Conservation (phyloP, 495 filamentous ascomycete genomes). For the Trichocladium antarcticum region DNA sequence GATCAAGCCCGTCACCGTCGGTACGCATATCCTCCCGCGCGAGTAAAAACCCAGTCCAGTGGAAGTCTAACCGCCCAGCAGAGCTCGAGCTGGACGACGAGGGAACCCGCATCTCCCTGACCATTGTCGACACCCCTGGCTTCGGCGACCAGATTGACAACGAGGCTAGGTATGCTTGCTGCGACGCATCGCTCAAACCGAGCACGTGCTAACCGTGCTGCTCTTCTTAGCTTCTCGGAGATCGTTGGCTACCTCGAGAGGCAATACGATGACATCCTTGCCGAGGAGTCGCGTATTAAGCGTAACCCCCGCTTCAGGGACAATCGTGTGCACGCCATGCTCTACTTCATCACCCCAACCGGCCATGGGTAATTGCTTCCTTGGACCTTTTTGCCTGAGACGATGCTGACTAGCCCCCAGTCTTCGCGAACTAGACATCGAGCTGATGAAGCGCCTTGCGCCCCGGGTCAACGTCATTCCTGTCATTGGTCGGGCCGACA, state of each 20-base stretch:
- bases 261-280: conserved; percentile 98
- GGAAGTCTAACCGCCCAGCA: conserved; percentile 28
- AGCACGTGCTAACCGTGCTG: conserved; percentile 27
- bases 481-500: conserved; percentile 96
- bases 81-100: conserved; percentile 97
- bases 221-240: conserved; percentile 67
- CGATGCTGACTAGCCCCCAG: conserved; percentile 36
- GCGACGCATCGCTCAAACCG: conserved; percentile 49
- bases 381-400: not conserved
- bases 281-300: conserved; percentile 99
- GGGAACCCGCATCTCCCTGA: conserved; percentile 93
- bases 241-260: conserved; percentile 96
- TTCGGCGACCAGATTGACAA: conserved; percentile 99
- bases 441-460: conserved; percentile 97
- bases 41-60: not conserved
- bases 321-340: conserved; percentile 92
- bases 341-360: conserved; percentile 98
- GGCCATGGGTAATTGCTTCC: conserved; percentile 65
- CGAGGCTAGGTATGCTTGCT: conserved; percentile 63
- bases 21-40: conserved; percentile 43
- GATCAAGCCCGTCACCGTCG: conserved; percentile 97
- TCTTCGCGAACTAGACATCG: conserved; percentile 96
- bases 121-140: conserved; percentile 95
- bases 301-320: conserved; percentile 99
- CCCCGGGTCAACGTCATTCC: conserved; percentile 98